Base-by-base conservation (phyloP, 495 filamentous ascomycete genomes). In the Talaromyces adpressus region DNA sequence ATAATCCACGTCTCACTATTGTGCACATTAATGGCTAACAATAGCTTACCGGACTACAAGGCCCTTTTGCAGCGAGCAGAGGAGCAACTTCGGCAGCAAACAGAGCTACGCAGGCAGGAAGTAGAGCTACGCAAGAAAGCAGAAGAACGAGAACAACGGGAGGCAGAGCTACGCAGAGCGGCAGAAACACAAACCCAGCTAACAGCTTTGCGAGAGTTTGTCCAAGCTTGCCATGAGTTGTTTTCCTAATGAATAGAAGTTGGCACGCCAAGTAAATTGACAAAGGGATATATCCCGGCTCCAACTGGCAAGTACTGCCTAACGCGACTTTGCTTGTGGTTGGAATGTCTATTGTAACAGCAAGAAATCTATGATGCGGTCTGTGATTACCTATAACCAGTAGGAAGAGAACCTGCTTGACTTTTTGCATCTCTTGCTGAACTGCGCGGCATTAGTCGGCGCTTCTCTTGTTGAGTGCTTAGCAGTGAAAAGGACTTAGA, bases 141-240 rank as follows among this genome's bases (percentile, higher is more conserved):
- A n/a, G n/a, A n/a, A n/a, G n/a, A n/a, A n/a, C n/a, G n/a, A n/a
- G n/a, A 3, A 32, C 30, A 32, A 32, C 36, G 14, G 39, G 39
- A 41, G 4, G 16, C 39, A 41, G 39, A 41, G 4, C 16, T n/a
- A n/a, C 39, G 39, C 4, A 41, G 39, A 14, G 20, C 3, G 66
- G 64, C 59, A 65, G 65, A 68, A 63, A 64, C 53, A 47, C 41
- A 32, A 12, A 65, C 27, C 20, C 71, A 57, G 49, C 69, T 4
- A 23, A 78, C 75, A 39, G 71, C 74, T 59, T 74, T 76, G 62
- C 61, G 27, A 64, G 77, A 77, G 62, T 70, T 76, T 64, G 65
- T 79, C 45, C 64, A 56, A 57, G 68, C 62, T 47, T 76, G 72
- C 62, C 72, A 79, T 49, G 62, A 70, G 59, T 63, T 75, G 23